A percentile compares a stretch with the other conserved stretches of the same genome.
Evolutionary conservation across 78 protist species (phyloP).

Genomic region (Dictyostelium intermedium): DNA sequence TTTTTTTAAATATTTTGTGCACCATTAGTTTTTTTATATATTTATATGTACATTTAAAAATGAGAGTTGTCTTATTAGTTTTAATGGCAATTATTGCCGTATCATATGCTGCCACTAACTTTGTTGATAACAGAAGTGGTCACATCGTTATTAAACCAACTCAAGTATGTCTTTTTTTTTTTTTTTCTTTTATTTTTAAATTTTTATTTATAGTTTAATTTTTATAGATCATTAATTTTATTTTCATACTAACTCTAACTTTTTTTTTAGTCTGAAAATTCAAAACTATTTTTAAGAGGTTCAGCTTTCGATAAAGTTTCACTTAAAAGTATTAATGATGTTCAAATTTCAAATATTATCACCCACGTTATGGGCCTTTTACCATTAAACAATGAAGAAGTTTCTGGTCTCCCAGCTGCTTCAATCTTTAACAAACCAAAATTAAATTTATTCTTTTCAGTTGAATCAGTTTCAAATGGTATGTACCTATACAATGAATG

Average conservation of each 20-base stretch:
- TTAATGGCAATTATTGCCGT: background rate
- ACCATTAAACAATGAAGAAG: conserved; percentile 30
- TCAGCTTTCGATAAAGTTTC: background rate
- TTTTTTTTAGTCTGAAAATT: background rate
- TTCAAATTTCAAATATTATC: conserved; percentile 28
- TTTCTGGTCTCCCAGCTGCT: conserved; percentile 15
- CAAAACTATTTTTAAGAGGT: conserved; percentile 51
- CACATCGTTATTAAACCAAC: conserved; percentile 51
- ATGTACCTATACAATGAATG: no score
- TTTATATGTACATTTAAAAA: conserved; percentile 2
- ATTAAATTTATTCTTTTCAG: conserved; percentile 28
- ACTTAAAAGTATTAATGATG: conserved; percentile 11
- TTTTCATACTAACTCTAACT: no score
- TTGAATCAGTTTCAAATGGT: conserved; percentile 19
- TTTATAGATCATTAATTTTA: background rate
- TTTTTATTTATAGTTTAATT: background rate
- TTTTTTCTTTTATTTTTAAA: background rate
- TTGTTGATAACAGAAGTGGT: conserved; percentile 23
- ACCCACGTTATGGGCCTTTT: conserved; percentile 61
- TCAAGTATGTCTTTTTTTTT: no score
- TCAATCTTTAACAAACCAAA: conserved; percentile 77
- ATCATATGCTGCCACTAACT: background rate
- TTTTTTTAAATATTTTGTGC: background rate
- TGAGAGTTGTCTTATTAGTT: background rate
- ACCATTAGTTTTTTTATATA: background rate